phyloP scores from a whole-genome alignment of 2,329 filamentous ascomycete species.

The Stromatinia cepivora region DNA sequence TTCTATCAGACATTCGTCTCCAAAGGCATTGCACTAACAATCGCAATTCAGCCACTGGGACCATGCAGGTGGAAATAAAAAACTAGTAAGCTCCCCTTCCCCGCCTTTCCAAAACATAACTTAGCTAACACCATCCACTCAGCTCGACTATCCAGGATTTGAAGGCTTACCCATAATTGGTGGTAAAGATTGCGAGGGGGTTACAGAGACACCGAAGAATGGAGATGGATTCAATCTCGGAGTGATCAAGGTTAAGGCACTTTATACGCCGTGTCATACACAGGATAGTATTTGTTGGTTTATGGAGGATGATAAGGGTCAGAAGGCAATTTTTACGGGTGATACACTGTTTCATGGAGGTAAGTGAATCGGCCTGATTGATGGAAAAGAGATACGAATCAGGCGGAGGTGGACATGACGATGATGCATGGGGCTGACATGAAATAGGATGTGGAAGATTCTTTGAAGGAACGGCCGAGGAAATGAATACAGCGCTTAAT shows the following conservation, averaged over 20 bases:
- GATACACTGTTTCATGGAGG: slow-evolving; percentile 95
- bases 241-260: slow-evolving; percentile 74
- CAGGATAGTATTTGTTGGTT: slow-evolving; percentile 98
- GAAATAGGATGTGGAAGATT: slow-evolving; percentile 84
- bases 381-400: background rate
- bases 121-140: background rate
- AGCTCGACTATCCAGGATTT: slow-evolving; percentile 36
- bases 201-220: slow-evolving; percentile 74
- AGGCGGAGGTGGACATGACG: background rate
- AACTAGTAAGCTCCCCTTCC: slow-evolving; percentile 57
- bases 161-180: slow-evolving; percentile 69
- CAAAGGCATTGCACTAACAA: slow-evolving; percentile 22
- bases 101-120: background rate
- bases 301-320: slow-evolving; percentile 73
- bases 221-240: slow-evolving; percentile 80
- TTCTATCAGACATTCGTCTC: background rate
- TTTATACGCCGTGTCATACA: slow-evolving; percentile 98
- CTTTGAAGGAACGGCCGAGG: slow-evolving; percentile 84
- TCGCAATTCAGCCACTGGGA: slow-evolving; percentile 74
- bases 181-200: slow-evolving; percentile 79
- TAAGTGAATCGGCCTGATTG: slow-evolving; percentile 42
- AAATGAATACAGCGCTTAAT: slow-evolving; percentile 95
- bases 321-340: slow-evolving; percentile 83
- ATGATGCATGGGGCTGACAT: background rate
- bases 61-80: slow-evolving; percentile 87